Evolutionary conservation across 345 rosid genomes (phyloP).

Genomic region (Rhodamnia argentea): DNA sequence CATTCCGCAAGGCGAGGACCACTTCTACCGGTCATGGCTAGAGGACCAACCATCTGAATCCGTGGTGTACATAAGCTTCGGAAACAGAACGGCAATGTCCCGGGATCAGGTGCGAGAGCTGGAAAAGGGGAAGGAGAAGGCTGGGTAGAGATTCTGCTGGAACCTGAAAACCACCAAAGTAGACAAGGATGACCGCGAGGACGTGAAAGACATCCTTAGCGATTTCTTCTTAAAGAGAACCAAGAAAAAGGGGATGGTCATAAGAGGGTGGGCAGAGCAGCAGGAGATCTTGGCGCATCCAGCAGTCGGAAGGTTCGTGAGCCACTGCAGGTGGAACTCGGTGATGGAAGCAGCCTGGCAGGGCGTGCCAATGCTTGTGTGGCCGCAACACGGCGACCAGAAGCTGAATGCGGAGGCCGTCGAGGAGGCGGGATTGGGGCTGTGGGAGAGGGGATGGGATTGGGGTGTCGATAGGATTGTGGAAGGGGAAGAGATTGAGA

Average conservation of each 20-base stretch:
- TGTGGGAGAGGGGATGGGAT: constrained; percentile 16
- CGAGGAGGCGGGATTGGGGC: constrained; percentile 18
- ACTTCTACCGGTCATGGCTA: constrained; percentile 13
- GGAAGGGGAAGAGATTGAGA: constrained; percentile 16
- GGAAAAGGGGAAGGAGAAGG: constrained; percentile 18
- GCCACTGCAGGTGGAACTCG: constrained; percentile 15
- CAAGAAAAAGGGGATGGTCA: no score
- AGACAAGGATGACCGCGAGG: no score
- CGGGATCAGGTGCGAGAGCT: constrained; percentile 29
- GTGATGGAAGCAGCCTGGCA: constrained; percentile 27
- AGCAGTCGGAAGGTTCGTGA: constrained; percentile 25
- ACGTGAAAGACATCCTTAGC: no score
- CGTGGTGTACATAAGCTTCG: constrained; percentile 31
- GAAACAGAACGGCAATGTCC: constrained; percentile 27
- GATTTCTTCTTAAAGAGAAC: no score
- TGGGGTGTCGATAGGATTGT: neutral
- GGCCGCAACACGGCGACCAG: constrained; percentile 39
- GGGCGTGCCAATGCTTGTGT: constrained; percentile 26
- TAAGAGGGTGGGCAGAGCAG: constrained; percentile 27
- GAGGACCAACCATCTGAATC: constrained; percentile 20
- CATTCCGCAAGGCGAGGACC: neutral
- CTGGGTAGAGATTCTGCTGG: neutral
- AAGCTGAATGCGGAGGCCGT: constrained; percentile 19
- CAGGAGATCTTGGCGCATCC: constrained; percentile 17
- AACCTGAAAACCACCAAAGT: no score